Conservation (phyloP, 345 rosid genomes). For the Hypericum androsaemum region DNA sequence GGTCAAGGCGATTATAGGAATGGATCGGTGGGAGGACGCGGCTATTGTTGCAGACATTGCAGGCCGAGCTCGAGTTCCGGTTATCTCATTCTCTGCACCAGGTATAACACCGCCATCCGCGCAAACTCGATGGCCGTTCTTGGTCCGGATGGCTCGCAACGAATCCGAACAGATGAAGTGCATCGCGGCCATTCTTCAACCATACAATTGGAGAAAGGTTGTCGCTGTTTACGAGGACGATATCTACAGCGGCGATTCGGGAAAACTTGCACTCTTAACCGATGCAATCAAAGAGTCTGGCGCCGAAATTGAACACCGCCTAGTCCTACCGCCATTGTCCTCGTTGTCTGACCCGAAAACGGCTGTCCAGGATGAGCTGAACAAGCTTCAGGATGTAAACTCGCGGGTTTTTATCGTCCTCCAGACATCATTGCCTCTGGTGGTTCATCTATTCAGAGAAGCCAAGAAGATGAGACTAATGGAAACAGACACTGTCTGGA, state of each 20-base stretch:
- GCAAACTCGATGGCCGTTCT: slow-evolving; percentile 30
- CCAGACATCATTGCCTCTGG: slow-evolving; percentile 27
- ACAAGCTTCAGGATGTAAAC: not conserved
- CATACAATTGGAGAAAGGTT: slow-evolving; percentile 31
- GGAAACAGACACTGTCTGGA: slow-evolving; percentile 37
- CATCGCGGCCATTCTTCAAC: slow-evolving; percentile 25
- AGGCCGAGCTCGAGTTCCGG: slow-evolving; percentile 25
- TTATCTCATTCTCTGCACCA: slow-evolving; percentile 33
- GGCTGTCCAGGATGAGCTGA: slow-evolving; percentile 20
- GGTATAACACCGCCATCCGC: slow-evolving; percentile 14
- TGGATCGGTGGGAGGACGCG: slow-evolving; percentile 43
- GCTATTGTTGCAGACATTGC: slow-evolving; percentile 31
- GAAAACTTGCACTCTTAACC: slow-evolving; percentile 20
- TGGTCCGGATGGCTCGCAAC: slow-evolving; percentile 26
- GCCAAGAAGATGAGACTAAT: slow-evolving; percentile 30
- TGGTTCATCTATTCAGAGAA: slow-evolving; percentile 26
- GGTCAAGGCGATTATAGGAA: slow-evolving; percentile 33
- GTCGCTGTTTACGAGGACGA: slow-evolving; percentile 32
- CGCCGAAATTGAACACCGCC: slow-evolving; percentile 27
- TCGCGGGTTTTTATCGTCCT: slow-evolving; percentile 44
- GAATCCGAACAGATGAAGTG: slow-evolving; percentile 27
- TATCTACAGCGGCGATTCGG: slow-evolving; percentile 21
- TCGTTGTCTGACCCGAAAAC: slow-evolving; percentile 14
- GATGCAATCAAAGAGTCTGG: slow-evolving; percentile 21
- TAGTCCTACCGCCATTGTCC: slow-evolving; percentile 33